phyloP scores from a whole-genome alignment of 768 basidiomycete genomes.

The Clavulina sp. region DNA sequence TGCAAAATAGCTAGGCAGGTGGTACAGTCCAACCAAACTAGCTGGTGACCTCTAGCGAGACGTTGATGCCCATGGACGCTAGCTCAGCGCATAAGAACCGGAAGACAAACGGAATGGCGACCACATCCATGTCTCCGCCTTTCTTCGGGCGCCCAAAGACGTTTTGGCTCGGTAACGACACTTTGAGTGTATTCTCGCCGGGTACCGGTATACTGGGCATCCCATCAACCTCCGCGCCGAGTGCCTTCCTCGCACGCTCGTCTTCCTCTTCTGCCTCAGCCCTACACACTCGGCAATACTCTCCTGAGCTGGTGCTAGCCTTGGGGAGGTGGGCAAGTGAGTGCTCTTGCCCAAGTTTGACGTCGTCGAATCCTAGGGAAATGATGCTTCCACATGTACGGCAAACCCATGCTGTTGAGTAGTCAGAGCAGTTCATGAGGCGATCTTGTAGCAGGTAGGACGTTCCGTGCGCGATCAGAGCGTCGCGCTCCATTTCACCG shows the following conservation, averaged over 20 bases:
- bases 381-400: slow-evolving; percentile 90
- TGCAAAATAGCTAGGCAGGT: too few species aligned
- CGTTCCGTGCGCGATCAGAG: slow-evolving; percentile 94
- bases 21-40: too few species aligned
- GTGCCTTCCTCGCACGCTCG: slow-evolving; percentile 37
- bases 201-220: slow-evolving; percentile 16
- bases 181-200: slow-evolving; percentile 29
- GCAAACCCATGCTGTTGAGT: slow-evolving; percentile 98
- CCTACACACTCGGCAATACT: slow-evolving; percentile 92
- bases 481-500: slow-evolving; percentile 99
- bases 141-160: slow-evolving; percentile 39
- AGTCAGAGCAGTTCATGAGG: slow-evolving; percentile 99
- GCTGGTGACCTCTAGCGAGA: slow-evolving; percentile 68
- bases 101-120: slow-evolving; percentile 92
- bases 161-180: slow-evolving; percentile 51
- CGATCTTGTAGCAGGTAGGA: slow-evolving; percentile 97
- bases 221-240: slow-evolving; percentile 31
- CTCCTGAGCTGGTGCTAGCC: slow-evolving; percentile 55
- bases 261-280: slow-evolving; percentile 47
- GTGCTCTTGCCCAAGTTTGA: slow-evolving; percentile 46
- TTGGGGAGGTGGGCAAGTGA: slow-evolving; percentile 29
- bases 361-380: slow-evolving; percentile 88
- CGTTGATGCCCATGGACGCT: slow-evolving; percentile 94
- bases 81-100: slow-evolving; percentile 88
- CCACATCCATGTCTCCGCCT: slow-evolving; percentile 79